phyloP scores from a whole-genome alignment of 805 yeast genomes.

The Yamadazyma phyllophila region DNA sequence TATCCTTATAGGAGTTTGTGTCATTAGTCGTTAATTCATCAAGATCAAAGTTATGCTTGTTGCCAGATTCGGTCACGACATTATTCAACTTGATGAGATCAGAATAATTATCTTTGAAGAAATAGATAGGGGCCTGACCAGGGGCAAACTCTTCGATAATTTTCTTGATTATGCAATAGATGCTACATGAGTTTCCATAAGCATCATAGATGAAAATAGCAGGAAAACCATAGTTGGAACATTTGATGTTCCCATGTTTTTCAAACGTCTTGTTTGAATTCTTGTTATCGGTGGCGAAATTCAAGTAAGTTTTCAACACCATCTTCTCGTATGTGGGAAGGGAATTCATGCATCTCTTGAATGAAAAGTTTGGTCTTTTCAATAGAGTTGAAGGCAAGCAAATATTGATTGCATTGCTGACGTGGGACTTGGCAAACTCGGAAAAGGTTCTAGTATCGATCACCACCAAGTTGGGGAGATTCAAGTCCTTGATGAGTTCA shows the following conservation, averaged over 20 bases:
- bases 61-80: conserved; percentile 8
- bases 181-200: conserved; percentile 32
- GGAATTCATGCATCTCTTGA: conserved; percentile 60
- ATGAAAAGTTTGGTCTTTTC: conserved; percentile 68
- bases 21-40: conserved; percentile 11
- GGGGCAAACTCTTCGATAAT: conserved; percentile 39
- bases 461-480: conserved; percentile 34
- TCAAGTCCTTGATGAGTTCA: conserved; percentile 3
- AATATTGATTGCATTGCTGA: conserved; percentile 64
- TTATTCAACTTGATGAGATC: not conserved
- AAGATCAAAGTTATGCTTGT: conserved; percentile 12
- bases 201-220: conserved; percentile 49
- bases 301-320: conserved; percentile 27
- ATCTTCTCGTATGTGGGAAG: conserved; percentile 52
- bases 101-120: conserved; percentile 11
- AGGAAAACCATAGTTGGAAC: conserved; percentile 33
- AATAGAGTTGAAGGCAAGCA: conserved; percentile 88
- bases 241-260: conserved; percentile 13
- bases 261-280: not conserved
- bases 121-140: conserved; percentile 4
- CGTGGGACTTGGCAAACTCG: conserved; percentile 59
- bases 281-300: conserved; percentile 4
- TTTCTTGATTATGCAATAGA: conserved; percentile 49
- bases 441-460: conserved; percentile 82
- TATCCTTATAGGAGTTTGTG: conserved; percentile 7